A percentile compares a stretch with the other conserved stretches of the same genome.
Evolutionary conservation across 2,329 filamentous ascomycete species (phyloP).

Genomic region (Xylaria arbuscula): DNA sequence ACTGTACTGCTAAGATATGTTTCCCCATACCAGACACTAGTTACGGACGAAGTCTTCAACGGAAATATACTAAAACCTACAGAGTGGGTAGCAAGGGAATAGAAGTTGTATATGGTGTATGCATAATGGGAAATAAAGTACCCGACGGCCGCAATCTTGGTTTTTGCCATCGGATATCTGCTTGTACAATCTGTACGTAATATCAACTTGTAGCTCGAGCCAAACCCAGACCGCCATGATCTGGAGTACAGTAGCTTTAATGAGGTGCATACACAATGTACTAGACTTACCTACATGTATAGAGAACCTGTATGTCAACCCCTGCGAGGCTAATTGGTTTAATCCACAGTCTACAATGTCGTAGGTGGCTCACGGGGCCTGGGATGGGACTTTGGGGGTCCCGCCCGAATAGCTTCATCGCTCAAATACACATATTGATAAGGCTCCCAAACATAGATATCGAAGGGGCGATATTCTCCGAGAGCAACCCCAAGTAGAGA

Average conservation of each 20-base stretch:
- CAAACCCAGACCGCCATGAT: constrained; percentile 22
- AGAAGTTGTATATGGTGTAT: neutral
- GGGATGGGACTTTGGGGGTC: neutral
- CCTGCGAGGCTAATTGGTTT: constrained; percentile 1
- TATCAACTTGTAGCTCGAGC: constrained; percentile 24
- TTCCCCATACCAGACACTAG: constrained; percentile 27
- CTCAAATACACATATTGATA: neutral
- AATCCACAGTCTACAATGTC: constrained; percentile 1
- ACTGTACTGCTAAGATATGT: constrained; percentile 25
- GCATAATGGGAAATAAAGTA: neutral
- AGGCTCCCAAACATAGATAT: neutral
- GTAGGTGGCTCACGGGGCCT: neutral
- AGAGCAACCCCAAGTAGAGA: neutral
- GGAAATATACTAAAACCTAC: neutral
- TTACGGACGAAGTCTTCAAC: constrained; percentile 12
- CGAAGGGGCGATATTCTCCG: constrained; percentile 13
- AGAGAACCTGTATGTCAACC: constrained; percentile 12
- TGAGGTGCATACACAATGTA: constrained; percentile 21
- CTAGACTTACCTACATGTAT: constrained; percentile 3
- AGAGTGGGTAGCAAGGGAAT: constrained; percentile 20
- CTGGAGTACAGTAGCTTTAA: constrained; percentile 36
- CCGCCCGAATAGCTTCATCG: constrained; percentile 8
- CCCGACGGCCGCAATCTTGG: neutral
- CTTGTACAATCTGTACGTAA: constrained; percentile 36
- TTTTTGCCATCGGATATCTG: neutral